Conservation (phyloP, 2,329 filamentous ascomycete species). For the Dactylellina parvicollis region DNA sequence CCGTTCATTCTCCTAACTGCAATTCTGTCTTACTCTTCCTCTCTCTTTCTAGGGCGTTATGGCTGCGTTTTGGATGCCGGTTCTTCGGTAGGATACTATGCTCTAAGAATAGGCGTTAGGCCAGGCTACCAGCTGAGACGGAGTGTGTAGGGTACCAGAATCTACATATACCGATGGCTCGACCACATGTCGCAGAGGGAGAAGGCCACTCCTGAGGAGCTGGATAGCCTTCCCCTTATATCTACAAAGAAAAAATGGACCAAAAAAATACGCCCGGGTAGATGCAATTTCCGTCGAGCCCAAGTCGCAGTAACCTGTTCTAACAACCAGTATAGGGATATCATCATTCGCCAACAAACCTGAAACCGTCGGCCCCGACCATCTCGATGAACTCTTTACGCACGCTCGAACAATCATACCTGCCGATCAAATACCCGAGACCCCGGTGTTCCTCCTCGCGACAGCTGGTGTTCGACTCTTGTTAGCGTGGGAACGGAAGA, state of each 20-base stretch:
- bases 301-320: not conserved
- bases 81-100: constrained; percentile 72
- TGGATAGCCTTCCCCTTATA: constrained; percentile 78
- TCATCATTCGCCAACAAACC: constrained; percentile 86
- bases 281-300: constrained; percentile 30
- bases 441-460: constrained; percentile 92
- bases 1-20: too few species aligned
- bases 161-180: constrained; percentile 95
- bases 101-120: constrained; percentile 46
- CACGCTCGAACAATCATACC: constrained; percentile 85
- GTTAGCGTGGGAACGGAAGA: constrained; percentile 75
- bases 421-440: constrained; percentile 77
- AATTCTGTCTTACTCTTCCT: too few species aligned
- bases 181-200: constrained; percentile 75
- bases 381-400: constrained; percentile 80
- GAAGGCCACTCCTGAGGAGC: constrained; percentile 69
- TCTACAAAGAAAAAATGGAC: constrained; percentile 87
- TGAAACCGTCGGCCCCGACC: constrained; percentile 79
- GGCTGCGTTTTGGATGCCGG: constrained; percentile 97
- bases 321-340: constrained; percentile 66
- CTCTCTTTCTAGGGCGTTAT: constrained; percentile 66
- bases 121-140: constrained; percentile 5
- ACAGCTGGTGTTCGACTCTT: constrained; percentile 94
- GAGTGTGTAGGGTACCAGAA: constrained; percentile 74
- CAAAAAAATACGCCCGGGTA: constrained; percentile 91